Conservation (phyloP, 495 filamentous ascomycete genomes). For the Chaetomium tenue region DNA sequence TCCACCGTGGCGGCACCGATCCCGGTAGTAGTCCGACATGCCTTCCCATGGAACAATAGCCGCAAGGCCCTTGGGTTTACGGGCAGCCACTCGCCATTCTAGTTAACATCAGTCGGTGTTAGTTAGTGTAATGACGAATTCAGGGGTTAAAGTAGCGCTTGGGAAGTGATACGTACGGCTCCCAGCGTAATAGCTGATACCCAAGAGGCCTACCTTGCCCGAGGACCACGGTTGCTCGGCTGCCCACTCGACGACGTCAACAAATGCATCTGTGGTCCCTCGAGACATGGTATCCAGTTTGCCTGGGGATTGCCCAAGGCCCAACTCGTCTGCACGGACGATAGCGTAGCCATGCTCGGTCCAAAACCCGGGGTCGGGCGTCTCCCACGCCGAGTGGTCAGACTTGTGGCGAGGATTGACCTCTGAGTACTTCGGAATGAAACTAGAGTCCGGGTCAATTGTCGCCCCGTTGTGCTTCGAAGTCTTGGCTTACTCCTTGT, state of each 20-base stretch:
- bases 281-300: constrained; percentile 60
- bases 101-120: background rate
- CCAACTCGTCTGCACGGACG: constrained; percentile 60
- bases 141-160: too few species aligned
- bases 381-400: constrained; percentile 63
- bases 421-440: constrained; percentile 45
- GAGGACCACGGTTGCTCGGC: constrained; percentile 60
- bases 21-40: constrained; percentile 67
- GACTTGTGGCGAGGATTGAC: constrained; percentile 49
- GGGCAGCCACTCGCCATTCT: constrained; percentile 62
- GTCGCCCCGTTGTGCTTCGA: too few species aligned
- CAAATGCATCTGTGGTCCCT: constrained; percentile 58
- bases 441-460: constrained; percentile 27
- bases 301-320: constrained; percentile 58
- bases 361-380: constrained; percentile 63
- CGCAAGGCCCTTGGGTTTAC: constrained; percentile 56
- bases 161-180: constrained; percentile 24
- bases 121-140: too few species aligned
- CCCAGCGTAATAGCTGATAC: constrained; percentile 63
- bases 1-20: constrained; percentile 63
- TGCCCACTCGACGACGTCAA: constrained; percentile 63
- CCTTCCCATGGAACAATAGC: constrained; percentile 67
- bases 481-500: constrained; percentile 27
- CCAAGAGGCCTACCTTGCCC: constrained; percentile 61
- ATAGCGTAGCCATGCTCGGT: constrained; percentile 59